A percentile compares a stretch with the other conserved stretches of the same genome.
These are phyloP conservation scores for Leccinum laetum DNA, from an alignment of 1,284 basidiomycete species.

Conservation along the genomic window DNA sequence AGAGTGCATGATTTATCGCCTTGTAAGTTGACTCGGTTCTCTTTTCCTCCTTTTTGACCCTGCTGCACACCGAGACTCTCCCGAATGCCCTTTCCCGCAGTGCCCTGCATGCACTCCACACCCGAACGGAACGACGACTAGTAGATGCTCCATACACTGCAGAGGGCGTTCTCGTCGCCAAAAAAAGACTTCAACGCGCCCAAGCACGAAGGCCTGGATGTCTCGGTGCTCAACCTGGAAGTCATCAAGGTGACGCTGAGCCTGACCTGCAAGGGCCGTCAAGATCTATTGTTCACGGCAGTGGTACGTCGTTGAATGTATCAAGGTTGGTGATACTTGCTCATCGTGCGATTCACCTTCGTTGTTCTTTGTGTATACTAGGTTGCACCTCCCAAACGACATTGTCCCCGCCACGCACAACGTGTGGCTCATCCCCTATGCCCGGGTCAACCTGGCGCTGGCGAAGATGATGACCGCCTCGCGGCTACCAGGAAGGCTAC, in stretches of 20 bases:
- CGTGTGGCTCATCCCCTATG: constrained; percentile 81
- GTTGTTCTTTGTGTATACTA: neutral
- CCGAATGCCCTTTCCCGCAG: neutral
- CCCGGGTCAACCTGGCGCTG: constrained; percentile 67
- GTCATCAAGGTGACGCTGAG: constrained; percentile 99
- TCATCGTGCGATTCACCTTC: neutral
- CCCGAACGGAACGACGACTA: neutral
- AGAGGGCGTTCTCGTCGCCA: constrained; percentile 98
- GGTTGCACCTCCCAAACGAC: constrained; percentile 51
- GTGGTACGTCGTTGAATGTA: constrained; percentile 53
- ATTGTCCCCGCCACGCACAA: constrained; percentile 95
- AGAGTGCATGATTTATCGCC: constrained; percentile 57
- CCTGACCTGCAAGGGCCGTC: constrained; percentile 93
- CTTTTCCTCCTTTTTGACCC: neutral
- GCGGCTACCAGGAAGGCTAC: constrained; percentile 90
- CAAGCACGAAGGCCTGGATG: constrained; percentile 94
- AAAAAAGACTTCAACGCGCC: constrained; percentile 99
- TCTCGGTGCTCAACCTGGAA: constrained; percentile 86
- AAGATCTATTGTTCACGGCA: constrained; percentile 99
- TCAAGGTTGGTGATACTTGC: neutral
- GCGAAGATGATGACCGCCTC: constrained; percentile 78
- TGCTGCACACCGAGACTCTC: neutral
- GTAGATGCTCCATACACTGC: neutral
- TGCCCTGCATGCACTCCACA: neutral
- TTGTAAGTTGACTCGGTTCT: constrained; percentile 3